Evolutionary conservation across 768 basidiomycete genomes (phyloP).

Genomic region (Holtermannia corniformis): DNA sequence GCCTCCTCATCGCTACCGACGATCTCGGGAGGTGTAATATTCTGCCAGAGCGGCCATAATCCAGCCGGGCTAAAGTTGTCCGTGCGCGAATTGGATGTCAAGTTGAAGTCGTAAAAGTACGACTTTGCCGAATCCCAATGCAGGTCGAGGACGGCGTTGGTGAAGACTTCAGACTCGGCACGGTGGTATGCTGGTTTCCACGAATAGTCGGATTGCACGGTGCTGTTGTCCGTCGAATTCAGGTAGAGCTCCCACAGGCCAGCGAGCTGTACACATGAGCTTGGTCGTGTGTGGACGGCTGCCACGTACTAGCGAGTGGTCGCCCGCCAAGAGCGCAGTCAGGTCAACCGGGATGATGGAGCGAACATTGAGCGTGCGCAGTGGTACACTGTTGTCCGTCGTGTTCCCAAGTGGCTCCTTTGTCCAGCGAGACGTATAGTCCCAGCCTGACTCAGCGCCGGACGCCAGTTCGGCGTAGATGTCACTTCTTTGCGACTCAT

Average conservation of each 20-base stretch:
- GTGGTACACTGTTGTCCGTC: constrained; percentile 49
- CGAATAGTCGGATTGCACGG: constrained; percentile 8
- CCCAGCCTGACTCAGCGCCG: constrained; percentile 65
- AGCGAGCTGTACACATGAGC: no score
- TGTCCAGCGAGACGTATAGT: constrained; percentile 42
- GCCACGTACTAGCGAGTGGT: constrained; percentile 22
- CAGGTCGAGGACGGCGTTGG: constrained; percentile 69
- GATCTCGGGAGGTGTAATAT: constrained; percentile 68
- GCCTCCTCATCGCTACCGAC: constrained; percentile 52
- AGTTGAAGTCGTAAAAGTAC: constrained; percentile 81
- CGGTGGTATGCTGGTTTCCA: constrained; percentile 47
- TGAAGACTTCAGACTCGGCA: constrained; percentile 51
- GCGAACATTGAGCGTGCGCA: constrained; percentile 63
- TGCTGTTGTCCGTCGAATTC: constrained; percentile 11
- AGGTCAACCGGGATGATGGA: constrained; percentile 64
- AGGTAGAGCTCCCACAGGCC: constrained; percentile 32
- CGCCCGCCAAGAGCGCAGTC: constrained; percentile 70
- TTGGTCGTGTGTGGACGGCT: no score
- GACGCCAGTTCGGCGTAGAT: constrained; percentile 82
- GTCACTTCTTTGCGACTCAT: constrained; percentile 51
- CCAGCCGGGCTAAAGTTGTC: constrained; percentile 60
- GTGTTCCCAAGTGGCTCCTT: constrained; percentile 44
- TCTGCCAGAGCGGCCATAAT: constrained; percentile 67
- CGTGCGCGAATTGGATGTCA: constrained; percentile 57
- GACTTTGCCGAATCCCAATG: constrained; percentile 60